Base-by-base conservation (phyloP, 139 green algal species). In the Chlamydomonas schloesseri region DNA sequence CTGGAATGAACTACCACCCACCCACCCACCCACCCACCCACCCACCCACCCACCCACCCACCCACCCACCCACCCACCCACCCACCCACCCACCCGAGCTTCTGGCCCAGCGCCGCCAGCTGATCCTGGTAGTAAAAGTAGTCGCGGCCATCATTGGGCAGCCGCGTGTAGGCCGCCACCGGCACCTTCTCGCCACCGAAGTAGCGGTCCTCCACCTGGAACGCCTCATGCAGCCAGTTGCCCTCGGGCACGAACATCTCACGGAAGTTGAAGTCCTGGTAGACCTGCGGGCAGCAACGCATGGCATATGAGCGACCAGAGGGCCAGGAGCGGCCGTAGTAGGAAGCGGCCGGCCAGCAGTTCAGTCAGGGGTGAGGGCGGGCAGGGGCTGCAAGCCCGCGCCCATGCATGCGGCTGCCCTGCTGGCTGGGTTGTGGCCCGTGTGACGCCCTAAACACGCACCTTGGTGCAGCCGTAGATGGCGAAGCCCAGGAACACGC, bases 121-220 rank as follows among this genome's bases (percentile, higher is more conserved):
- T 93, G 82, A 64, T 92, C 84, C 78, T 89, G 80, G 78, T 90
- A 79, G 72, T 87, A 36, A 34, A 87, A 92, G 60, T 91, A 92
- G 68, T 88, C 76, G 24, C 36, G 34, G 26, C 75, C 36, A n/a
- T 90, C 76, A 2, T 31, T 2, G 0, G 77, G 33, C 23, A 88
- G 84, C 20, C 84, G 82, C 4, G 90, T 92, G 88, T 91, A 92
- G 1, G 86, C 84, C 18, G 29, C 31, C 26, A 93, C 87, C 8
- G 80, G 73, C 15, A 82, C 36, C 28, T 71, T 78, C 33, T 83
- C 75, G 55, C 78, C 72, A 34, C 36, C 64, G 73, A 93, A 94
- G 62, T 89, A 90, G 34, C 65, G 37, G 15, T 91, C 68, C 53
- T 85, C 76, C 37, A 90, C 53, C 55, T 67, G n/a, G 46, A 89